phyloP scores from a whole-genome alignment of 2,329 filamentous ascomycete species.

The Microdochium paspali region DNA sequence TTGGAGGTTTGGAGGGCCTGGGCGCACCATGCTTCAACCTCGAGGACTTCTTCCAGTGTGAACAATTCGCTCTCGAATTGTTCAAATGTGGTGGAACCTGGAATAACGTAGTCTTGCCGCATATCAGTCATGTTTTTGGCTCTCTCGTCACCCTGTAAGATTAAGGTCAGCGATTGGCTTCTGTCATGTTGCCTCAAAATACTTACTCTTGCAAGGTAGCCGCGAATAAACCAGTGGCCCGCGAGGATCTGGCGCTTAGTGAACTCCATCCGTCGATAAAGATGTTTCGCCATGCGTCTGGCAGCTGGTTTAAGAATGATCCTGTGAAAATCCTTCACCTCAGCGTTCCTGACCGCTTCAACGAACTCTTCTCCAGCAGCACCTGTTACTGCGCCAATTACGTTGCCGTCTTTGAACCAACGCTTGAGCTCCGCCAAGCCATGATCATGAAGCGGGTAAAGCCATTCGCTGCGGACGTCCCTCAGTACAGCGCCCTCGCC shows the following conservation, averaged over 20 bases:
- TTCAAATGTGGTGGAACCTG: not conserved
- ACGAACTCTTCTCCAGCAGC: constrained; percentile 9
- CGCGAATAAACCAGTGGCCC: constrained; percentile 15
- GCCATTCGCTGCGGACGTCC: constrained; percentile 15
- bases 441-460: constrained; percentile 13
- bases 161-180: not conserved
- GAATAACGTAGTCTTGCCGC: not conserved
- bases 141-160: constrained; percentile 3
- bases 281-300: constrained; percentile 14
- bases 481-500: constrained; percentile 10
- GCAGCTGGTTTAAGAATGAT: constrained; percentile 13
- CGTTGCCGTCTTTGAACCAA: constrained; percentile 17
- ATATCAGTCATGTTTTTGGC: constrained; percentile 10
- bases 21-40: constrained; percentile 15
- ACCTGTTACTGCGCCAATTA: constrained; percentile 11
- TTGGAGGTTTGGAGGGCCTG: constrained; percentile 8
- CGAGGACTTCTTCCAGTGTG: constrained; percentile 8
- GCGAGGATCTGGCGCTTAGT: constrained; percentile 16
- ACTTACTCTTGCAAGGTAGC: constrained; percentile 17
- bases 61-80: constrained; percentile 12
- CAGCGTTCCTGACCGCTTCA: constrained; percentile 8
- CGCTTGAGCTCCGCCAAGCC: constrained; percentile 13
- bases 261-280: constrained; percentile 17
- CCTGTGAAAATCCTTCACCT: constrained; percentile 11
- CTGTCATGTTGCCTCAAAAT: not conserved